Percentiles rank a stretch among this genome's conserved stretches.
Conservation (phyloP, 2,329 filamentous ascomycete species). For the Ophiosphaerella herpotricha region DNA sequence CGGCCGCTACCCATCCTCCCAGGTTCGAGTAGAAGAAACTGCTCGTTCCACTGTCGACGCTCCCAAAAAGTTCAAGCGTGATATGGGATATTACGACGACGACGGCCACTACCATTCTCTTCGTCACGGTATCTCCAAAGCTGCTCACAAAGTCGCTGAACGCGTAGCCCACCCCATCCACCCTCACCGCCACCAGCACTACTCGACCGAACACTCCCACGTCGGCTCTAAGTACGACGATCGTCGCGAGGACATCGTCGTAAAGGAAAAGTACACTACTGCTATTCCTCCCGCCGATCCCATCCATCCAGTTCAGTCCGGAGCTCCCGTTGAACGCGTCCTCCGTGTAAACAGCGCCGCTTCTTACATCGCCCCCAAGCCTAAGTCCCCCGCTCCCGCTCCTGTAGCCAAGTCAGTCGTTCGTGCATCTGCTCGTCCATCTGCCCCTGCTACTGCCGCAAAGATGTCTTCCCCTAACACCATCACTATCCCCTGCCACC, state of each 20-base stretch:
- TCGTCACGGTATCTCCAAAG: slow-evolving; percentile 71
- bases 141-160: slow-evolving; percentile 58
- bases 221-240: slow-evolving; percentile 39
- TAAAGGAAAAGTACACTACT: slow-evolving; percentile 51
- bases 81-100: slow-evolving; percentile 83
- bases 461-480: slow-evolving; percentile 72
- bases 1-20: slow-evolving; percentile 48
- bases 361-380: slow-evolving; percentile 67
- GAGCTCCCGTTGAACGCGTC: slow-evolving; percentile 40
- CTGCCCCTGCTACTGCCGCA: slow-evolving; percentile 27
- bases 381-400: slow-evolving; percentile 52
- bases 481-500: slow-evolving; percentile 98
- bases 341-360: slow-evolving; percentile 48
- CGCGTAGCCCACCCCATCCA: slow-evolving; percentile 67
- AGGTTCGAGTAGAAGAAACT: slow-evolving; percentile 56
- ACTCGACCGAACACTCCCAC: slow-evolving; percentile 42
- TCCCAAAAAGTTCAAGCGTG: slow-evolving; percentile 57
- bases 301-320: slow-evolving; percentile 44
- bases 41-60: slow-evolving; percentile 58
- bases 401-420: slow-evolving; percentile 59
- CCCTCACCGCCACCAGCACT: slow-evolving; percentile 57
- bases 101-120: slow-evolving; percentile 76
- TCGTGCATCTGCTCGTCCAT: slow-evolving; percentile 22
- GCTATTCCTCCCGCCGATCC: slow-evolving; percentile 34
- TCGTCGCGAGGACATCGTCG: slow-evolving; percentile 52